Evolutionary conservation across 179 eudicot genomes (phyloP), one percentile per base, ranked within the genome.

Genomic region (Drosera spatulata): DNA sequence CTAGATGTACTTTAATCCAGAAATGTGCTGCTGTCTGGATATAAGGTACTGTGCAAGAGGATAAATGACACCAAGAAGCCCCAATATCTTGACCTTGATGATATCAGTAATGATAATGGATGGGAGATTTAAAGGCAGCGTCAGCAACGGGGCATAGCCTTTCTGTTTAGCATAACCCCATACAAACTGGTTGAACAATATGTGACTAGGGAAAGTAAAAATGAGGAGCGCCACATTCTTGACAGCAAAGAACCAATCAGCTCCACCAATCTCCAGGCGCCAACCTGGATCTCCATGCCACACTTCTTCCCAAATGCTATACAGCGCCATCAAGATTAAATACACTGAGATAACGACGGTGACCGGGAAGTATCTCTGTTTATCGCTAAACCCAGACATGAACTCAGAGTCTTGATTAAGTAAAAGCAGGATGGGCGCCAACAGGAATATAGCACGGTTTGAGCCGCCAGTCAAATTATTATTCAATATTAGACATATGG

Each of bases 401-500:
- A 94, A 89, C 77, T 94, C 99, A 37, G 95, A 85, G 58, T 94
- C 99, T 75, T 94, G 99, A 70, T 94, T 94, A 52, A 93, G 94
- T 50, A 93, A 77, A 68, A 93, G 76, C 64, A 93, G 70, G 67
- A 93, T 83, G 4, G 99, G 99, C 2, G 99, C 99, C 86, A 93
- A 70, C 70, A 93, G 79, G 82, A 93, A 93, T 74, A 93, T 93
- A 9, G 95, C 99, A 68, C 89, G 89, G 70, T 93, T 93, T 41
- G 99, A 93, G 33, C 99, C 96, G 22, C 96, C 96, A 0, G 96
- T 86, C 61, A 93, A 84, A 71, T 77, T 83, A 59, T 78, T 71
- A 63, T 93, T 93, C 74, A 93, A 75, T 73, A 93, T 89, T 62
- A 93, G 66, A 78, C 95, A 86, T 68, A 89, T 93, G 39, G 93